Conservation (phyloP, 495 filamentous ascomycete species). For the Tuber magnatum region DNA sequence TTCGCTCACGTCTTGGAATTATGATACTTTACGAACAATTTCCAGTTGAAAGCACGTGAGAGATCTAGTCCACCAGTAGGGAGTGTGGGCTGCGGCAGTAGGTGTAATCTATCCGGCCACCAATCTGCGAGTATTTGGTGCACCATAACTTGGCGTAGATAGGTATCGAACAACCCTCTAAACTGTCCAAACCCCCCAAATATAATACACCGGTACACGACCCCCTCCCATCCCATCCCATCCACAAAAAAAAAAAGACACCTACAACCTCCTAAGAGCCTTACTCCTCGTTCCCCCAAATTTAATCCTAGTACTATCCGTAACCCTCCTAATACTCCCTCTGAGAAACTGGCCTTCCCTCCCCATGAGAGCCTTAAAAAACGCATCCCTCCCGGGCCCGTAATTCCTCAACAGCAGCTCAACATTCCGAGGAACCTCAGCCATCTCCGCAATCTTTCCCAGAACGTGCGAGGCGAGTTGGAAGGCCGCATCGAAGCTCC, state of each 20-base stretch:
- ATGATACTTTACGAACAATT: not conserved
- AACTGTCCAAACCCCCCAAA: not conserved
- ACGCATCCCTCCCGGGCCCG: constrained; percentile 76
- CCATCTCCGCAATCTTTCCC: constrained; percentile 63
- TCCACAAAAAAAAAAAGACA: constrained; percentile 5
- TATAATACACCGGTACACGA: constrained; percentile 21
- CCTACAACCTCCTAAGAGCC: constrained; percentile 73
- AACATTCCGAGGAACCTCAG: constrained; percentile 46
- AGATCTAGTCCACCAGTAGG: not conserved
- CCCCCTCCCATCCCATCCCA: not conserved
- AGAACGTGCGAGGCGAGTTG: constrained; percentile 76
- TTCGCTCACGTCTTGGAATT: not conserved
- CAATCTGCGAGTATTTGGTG: not conserved
- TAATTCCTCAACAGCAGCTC: constrained; percentile 79
- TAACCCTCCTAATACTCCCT: constrained; percentile 62
- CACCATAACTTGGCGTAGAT: not conserved
- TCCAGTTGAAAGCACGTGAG: not conserved
- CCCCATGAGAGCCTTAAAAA: constrained; percentile 78
- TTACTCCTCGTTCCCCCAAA: constrained; percentile 88
- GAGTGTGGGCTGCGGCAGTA: not conserved
- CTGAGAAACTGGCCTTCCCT: constrained; percentile 69
- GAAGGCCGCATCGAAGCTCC: constrained; percentile 85
- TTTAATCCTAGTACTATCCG: constrained; percentile 80
- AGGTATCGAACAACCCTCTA: not conserved
- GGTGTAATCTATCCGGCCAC: not conserved